Evolutionary conservation across 2,329 filamentous ascomycete species (phyloP).

Genomic region (Didymella glomerata): DNA sequence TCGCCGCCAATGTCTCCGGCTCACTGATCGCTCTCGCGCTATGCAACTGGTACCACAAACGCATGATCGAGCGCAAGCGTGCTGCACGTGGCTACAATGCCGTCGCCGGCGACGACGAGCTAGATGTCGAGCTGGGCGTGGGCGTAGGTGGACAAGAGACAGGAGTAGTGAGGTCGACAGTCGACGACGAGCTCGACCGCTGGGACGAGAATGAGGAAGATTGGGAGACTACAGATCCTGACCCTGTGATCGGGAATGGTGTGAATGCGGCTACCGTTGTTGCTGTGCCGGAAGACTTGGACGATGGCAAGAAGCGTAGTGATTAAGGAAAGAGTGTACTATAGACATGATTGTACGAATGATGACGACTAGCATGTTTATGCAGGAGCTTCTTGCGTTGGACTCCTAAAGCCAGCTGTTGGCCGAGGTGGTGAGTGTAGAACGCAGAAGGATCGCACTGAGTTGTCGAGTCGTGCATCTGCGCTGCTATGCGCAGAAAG

Average conservation of each 20-base stretch:
- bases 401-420: background rate
- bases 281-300: slow-evolving; percentile 30
- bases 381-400: background rate
- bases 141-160: slow-evolving; percentile 66
- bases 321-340: slow-evolving; percentile 42
- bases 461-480: background rate
- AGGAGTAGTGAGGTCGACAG: slow-evolving; percentile 61
- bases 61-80: slow-evolving; percentile 90
- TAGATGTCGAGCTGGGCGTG: slow-evolving; percentile 79
- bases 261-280: slow-evolving; percentile 28
- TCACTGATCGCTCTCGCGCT: slow-evolving; percentile 75
- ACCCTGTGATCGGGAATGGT: slow-evolving; percentile 36
- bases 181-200: slow-evolving; percentile 88
- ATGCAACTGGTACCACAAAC: slow-evolving; percentile 91
- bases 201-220: slow-evolving; percentile 88
- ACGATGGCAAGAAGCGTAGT: slow-evolving; percentile 53
- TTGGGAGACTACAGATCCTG: slow-evolving; percentile 68
- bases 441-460: background rate
- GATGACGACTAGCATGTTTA: background rate
- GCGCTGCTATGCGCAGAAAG: background rate
- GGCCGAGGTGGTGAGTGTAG: background rate
- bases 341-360: slow-evolving; percentile 3
- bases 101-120: slow-evolving; percentile 68
- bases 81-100: slow-evolving; percentile 75
- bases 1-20: slow-evolving; percentile 86